Evolutionary conservation across 306 rosid genomes (phyloP).

Genomic region (Bauhinia variegata): DNA sequence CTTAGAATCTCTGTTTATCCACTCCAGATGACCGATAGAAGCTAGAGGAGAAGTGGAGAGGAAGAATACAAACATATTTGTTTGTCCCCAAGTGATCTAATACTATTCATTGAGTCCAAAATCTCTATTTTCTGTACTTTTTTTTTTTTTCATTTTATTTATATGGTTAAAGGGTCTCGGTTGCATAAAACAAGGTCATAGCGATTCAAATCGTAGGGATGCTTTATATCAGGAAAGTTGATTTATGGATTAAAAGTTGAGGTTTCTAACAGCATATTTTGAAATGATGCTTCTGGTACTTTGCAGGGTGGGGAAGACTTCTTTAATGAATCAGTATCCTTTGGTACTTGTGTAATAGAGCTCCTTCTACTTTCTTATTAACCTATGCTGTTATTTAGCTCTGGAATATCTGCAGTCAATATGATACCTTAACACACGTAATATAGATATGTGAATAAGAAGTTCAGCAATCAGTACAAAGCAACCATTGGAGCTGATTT

Average conservation of each 20-base stretch:
- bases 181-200: neutral
- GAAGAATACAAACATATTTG: no score
- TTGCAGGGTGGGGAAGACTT: slow-evolving; percentile 99
- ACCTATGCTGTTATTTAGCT: slow-evolving; percentile 3
- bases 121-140: no score
- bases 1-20: no score
- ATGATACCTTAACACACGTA: slow-evolving; percentile 48
- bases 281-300: slow-evolving; percentile 28
- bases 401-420: neutral
- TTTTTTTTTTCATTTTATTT: neutral
- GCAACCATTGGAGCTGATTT: slow-evolving; percentile 99
- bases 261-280: neutral
- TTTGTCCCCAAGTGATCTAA: no score
- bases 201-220: slow-evolving; percentile 4
- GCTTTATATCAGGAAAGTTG: slow-evolving; percentile 14
- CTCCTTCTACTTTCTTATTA: neutral
- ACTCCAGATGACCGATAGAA: no score
- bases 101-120: no score
- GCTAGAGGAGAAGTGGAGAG: no score
- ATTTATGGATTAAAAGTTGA: slow-evolving; percentile 14
- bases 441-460: slow-evolving; percentile 89
- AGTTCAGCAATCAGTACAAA: slow-evolving; percentile 97
- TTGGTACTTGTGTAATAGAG: neutral
- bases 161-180: neutral
- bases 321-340: slow-evolving; percentile 99